phyloP scores from a whole-genome alignment of 2,329 filamentous ascomycete genomes.

The Emericellopsis cladophorae region DNA sequence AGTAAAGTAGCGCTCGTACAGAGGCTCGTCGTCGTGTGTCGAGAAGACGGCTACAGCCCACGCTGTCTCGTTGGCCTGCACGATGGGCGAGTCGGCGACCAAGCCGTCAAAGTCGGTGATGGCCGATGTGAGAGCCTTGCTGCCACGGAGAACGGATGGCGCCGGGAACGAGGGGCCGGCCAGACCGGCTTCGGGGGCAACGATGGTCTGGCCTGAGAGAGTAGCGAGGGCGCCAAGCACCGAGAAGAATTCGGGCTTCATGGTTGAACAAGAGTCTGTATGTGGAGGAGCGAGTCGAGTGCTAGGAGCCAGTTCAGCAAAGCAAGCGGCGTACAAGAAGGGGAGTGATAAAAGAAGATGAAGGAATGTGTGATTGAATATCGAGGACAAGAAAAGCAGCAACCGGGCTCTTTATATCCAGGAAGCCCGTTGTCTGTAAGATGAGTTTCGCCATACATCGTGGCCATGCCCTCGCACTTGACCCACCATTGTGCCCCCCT shows the following conservation, averaged over 20 bases:
- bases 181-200: background rate
- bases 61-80: slow-evolving; percentile 8
- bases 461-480: too few relatives aligned
- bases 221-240: background rate
- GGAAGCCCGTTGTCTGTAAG: too few relatives aligned
- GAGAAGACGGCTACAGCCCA: slow-evolving; percentile 13
- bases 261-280: background rate
- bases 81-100: background rate
- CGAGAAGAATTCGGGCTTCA: background rate
- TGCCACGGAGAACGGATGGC: background rate
- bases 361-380: too few relatives aligned
- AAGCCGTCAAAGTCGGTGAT: background rate
- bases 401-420: too few relatives aligned
- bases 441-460: too few relatives aligned
- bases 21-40: slow-evolving; percentile 9
- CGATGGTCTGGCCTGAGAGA: background rate
- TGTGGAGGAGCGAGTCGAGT: too few relatives aligned
- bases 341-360: too few relatives aligned
- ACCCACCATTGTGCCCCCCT: too few relatives aligned
- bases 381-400: too few relatives aligned
- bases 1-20: slow-evolving; percentile 13
- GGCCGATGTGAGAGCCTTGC: background rate
- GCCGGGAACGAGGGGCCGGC: background rate
- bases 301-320: too few relatives aligned
- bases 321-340: too few relatives aligned